These are phyloP conservation scores for Epichloe sp. DNA, from an alignment of 2,329 filamentous ascomycete genomes.

Conservation along the genomic window DNA sequence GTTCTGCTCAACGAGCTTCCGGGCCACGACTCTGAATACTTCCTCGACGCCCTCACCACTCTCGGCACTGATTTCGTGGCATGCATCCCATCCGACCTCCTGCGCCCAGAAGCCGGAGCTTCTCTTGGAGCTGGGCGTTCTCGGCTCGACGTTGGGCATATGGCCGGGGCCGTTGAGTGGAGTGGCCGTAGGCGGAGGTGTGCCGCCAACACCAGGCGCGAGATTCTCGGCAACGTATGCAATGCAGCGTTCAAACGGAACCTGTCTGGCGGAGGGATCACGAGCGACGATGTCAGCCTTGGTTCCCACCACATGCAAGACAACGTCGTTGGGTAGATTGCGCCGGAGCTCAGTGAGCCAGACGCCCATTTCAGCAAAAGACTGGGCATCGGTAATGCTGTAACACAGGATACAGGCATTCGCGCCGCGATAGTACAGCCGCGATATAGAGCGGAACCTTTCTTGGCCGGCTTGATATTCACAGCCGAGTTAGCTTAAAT, in stretches of 20 bases:
- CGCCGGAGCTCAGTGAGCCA: slow-evolving; percentile 79
- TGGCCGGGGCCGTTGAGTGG: slow-evolving; percentile 18
- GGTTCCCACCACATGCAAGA: slow-evolving; percentile 90
- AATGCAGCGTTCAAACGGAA: slow-evolving; percentile 91
- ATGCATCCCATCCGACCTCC: slow-evolving; percentile 91
- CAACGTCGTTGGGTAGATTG: slow-evolving; percentile 64
- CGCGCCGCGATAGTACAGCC: slow-evolving; percentile 90
- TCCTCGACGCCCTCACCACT: slow-evolving; percentile 93
- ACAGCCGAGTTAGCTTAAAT: neutral
- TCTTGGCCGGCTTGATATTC: slow-evolving; percentile 63
- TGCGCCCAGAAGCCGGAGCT: slow-evolving; percentile 79
- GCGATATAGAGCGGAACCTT: slow-evolving; percentile 85
- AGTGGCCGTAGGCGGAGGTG: slow-evolving; percentile 52
- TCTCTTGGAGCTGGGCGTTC: slow-evolving; percentile 49
- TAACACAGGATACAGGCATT: slow-evolving; percentile 92
- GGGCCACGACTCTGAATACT: slow-evolving; percentile 63
- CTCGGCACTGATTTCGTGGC: slow-evolving; percentile 91
- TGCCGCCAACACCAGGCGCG: slow-evolving; percentile 54
- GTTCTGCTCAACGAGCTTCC: slow-evolving; percentile 52
- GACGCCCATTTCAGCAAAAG: slow-evolving; percentile 82
- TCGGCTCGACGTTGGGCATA: slow-evolving; percentile 30
- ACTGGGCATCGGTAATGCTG: slow-evolving; percentile 75
- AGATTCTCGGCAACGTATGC: slow-evolving; percentile 90
- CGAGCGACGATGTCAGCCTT: slow-evolving; percentile 83
- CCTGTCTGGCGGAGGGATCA: slow-evolving; percentile 65